Percentiles rank a stretch among this genome's conserved stretches.
Conservation (phyloP, 148 eudicot genomes). For the Cornus controversa region DNA sequence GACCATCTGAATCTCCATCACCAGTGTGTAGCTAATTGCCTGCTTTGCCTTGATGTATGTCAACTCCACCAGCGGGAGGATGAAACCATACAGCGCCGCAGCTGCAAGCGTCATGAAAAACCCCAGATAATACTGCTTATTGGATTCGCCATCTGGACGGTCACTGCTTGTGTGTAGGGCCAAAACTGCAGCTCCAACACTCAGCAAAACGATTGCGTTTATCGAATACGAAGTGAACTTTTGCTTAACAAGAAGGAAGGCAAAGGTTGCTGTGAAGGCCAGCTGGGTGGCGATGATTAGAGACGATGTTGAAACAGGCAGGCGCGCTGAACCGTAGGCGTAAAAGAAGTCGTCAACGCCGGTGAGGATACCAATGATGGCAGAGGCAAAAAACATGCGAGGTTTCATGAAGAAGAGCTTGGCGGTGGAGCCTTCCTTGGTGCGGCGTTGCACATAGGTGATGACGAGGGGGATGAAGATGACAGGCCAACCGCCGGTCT, state of each 20-base stretch:
- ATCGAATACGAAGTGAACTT: constrained; percentile 56
- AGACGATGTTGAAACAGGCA: constrained; percentile 69
- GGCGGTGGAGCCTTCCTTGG: constrained; percentile 16
- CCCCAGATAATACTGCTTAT: constrained; percentile 36
- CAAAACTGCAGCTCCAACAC: constrained; percentile 52
- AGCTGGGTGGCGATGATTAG: constrained; percentile 61
- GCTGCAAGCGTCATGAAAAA: constrained; percentile 52
- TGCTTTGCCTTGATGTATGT: constrained; percentile 44
- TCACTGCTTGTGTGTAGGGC: constrained; percentile 56
- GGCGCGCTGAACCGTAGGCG: constrained; percentile 49
- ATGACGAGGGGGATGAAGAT: constrained; percentile 40
- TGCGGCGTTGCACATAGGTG: constrained; percentile 30
- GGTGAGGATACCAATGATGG: constrained; percentile 41
- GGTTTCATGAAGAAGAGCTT: constrained; percentile 32
- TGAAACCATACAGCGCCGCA: constrained; percentile 44
- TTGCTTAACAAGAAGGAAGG: constrained; percentile 49
- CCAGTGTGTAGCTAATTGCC: constrained; percentile 40
- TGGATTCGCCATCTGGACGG: constrained; percentile 38
- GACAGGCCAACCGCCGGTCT: constrained; percentile 64
- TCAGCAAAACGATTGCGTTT: constrained; percentile 53
- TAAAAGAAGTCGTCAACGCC: constrained; percentile 59
- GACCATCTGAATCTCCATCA: constrained; percentile 66
- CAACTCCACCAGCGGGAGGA: constrained; percentile 63
- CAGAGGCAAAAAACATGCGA: constrained; percentile 20
- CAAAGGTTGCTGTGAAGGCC: constrained; percentile 57